Percentiles rank a stretch among this genome's conserved stretches.
Evolutionary conservation across 2,329 filamentous ascomycete species (phyloP).

Genomic region (Hypoxylon sp.): DNA sequence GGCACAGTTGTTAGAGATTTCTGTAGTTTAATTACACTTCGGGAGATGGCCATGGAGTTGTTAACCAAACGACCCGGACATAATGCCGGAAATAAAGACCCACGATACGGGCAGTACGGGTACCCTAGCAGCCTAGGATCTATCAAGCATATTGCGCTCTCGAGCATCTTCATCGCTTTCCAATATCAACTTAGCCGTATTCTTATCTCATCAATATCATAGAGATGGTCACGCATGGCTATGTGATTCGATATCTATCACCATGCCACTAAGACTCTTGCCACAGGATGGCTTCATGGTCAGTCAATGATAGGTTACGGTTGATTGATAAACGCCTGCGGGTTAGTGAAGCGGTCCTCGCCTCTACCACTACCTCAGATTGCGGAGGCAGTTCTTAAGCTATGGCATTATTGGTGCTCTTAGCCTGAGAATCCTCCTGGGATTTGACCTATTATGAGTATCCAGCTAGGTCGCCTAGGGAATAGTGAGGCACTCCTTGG

Average conservation of each 20-base stretch:
- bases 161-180: not conserved
- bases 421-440: slow-evolving; percentile 28
- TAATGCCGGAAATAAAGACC: too few relatives aligned
- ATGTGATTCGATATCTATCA: not conserved
- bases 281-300: slow-evolving; percentile 8
- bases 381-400: slow-evolving; percentile 7
- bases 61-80: too few relatives aligned
- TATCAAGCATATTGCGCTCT: too few relatives aligned
- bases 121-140: too few relatives aligned
- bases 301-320: slow-evolving; percentile 2
- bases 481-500: slow-evolving; percentile 25
- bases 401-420: slow-evolving; percentile 13
- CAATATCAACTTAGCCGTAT: not conserved
- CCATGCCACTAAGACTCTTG: not conserved
- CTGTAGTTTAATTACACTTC: not conserved
- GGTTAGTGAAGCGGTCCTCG: not conserved
- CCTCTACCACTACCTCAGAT: not conserved
- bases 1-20: slow-evolving; percentile 1
- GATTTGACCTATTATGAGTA: slow-evolving; percentile 16
- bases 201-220: not conserved
- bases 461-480: slow-evolving; percentile 22
- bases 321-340: slow-evolving; percentile 23
- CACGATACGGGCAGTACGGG: too few relatives aligned
- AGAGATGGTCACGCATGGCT: not conserved
- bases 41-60: too few relatives aligned